Evolutionary conservation across 495 filamentous ascomycete genomes (phyloP).

Genomic region (Penicillium canariense): DNA sequence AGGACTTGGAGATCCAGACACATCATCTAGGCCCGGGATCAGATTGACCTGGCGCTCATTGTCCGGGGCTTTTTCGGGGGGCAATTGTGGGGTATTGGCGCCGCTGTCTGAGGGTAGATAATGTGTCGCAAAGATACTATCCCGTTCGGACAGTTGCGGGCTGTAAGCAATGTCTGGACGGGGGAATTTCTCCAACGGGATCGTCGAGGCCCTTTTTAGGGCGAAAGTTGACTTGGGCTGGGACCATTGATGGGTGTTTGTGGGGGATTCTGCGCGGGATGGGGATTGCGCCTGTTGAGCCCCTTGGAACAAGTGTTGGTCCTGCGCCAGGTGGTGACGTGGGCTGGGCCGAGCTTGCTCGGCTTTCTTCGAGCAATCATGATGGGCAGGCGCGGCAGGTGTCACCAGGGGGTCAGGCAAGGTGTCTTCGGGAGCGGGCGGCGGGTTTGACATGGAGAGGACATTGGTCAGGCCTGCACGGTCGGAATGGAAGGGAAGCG

Average conservation of each 20-base stretch:
- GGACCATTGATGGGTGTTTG: conserved; percentile 35
- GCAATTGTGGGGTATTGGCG: conserved; percentile 48
- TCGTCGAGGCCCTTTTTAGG: conserved; percentile 39
- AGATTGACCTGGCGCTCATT: conserved; percentile 32
- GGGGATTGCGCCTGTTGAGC: conserved; percentile 34
- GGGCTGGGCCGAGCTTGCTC: conserved; percentile 37
- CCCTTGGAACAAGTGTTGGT: conserved; percentile 35
- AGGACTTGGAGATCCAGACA: conserved; percentile 34
- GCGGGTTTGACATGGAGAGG: conserved; percentile 55
- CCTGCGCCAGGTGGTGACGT: conserved; percentile 41
- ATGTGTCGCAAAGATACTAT: conserved; percentile 63
- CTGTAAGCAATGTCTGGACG: conserved; percentile 30
- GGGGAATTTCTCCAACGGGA: conserved; percentile 28
- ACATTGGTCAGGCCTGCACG: conserved; percentile 50
- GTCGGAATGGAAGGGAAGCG: conserved; percentile 33
- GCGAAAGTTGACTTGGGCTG: conserved; percentile 29
- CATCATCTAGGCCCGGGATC: conserved; percentile 34
- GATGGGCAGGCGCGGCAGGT: conserved; percentile 45
- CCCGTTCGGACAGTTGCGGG: conserved; percentile 59
- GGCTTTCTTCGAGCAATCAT: conserved; percentile 44
- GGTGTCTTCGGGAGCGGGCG: conserved; percentile 47
- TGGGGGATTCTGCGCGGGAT: conserved; percentile 43
- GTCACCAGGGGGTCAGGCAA: conserved; percentile 51
- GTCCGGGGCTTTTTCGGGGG: conserved; percentile 34
- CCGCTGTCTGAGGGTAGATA: conserved; percentile 52